These are phyloP conservation scores for Kazachstania bromeliacearum DNA, from an alignment of 805 yeast species.

Conservation along the genomic window DNA sequence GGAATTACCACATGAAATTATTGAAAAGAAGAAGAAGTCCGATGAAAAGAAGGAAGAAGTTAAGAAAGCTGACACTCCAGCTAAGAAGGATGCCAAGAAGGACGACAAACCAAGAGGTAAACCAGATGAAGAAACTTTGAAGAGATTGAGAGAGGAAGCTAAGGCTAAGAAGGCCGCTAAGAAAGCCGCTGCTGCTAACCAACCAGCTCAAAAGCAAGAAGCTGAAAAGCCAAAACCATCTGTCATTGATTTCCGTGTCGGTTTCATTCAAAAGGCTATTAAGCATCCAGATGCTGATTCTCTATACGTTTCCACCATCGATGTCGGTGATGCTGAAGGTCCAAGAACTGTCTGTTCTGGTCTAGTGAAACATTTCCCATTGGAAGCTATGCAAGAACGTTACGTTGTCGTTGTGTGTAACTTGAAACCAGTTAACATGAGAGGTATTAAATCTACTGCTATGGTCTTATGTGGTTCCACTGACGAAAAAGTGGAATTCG, in stretches of 20 bases:
- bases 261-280: conserved; percentile 91
- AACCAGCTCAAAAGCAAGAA: conserved; percentile 31
- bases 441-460: conserved; percentile 91
- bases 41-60: conserved; percentile 15
- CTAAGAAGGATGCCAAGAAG: conserved; percentile 28
- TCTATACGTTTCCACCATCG: conserved; percentile 90
- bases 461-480: conserved; percentile 95
- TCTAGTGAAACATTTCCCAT: conserved; percentile 74
- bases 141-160: conserved; percentile 41
- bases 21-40: conserved; percentile 44
- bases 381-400: conserved; percentile 95
- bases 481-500: conserved; percentile 71
- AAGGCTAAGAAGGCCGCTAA: conserved; percentile 51
- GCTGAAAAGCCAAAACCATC: conserved; percentile 70
- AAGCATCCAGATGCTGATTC: conserved; percentile 98
- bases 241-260: conserved; percentile 86
- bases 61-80: conserved; percentile 6
- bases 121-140: conserved; percentile 40
- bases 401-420: conserved; percentile 87
- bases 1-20: conserved; percentile 65
- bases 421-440: conserved; percentile 95
- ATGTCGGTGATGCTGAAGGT: conserved; percentile 92
- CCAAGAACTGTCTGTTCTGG: conserved; percentile 99
- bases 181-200: conserved; percentile 49
- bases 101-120: conserved; percentile 32